phyloP scores from a whole-genome alignment of 2,329 filamentous ascomycete genomes.

The Waltergamsia citrina region DNA sequence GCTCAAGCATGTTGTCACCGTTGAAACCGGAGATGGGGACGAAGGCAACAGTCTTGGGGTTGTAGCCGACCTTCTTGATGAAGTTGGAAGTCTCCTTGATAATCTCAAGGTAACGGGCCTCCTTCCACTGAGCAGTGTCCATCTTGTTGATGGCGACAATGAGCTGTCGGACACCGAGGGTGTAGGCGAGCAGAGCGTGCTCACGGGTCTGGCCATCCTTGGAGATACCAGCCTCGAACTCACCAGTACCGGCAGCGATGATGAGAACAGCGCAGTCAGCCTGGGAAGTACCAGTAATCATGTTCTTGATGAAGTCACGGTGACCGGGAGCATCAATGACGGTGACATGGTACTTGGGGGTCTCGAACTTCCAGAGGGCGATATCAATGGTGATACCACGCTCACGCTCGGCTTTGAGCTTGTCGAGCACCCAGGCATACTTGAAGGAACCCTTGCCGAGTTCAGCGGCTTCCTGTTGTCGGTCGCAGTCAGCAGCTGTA shows the following conservation, averaged over 20 bases:
- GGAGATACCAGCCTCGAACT: slow-evolving; percentile 99
- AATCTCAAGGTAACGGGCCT: slow-evolving; percentile 95
- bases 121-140: slow-evolving; percentile 98
- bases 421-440: slow-evolving; percentile 99
- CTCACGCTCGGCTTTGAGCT: slow-evolving; percentile 99
- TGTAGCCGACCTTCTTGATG: slow-evolving; percentile 99
- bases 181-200: slow-evolving; percentile 99
- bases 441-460: slow-evolving; percentile 99
- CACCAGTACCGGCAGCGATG: slow-evolving; percentile 99
- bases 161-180: slow-evolving; percentile 99
- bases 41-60: slow-evolving; percentile 97
- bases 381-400: slow-evolving; percentile 99
- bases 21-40: slow-evolving; percentile 99
- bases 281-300: slow-evolving; percentile 99
- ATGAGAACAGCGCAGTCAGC: slow-evolving; percentile 99
- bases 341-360: slow-evolving; percentile 93
- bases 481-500: slow-evolving; percentile 9
- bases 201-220: slow-evolving; percentile 99
- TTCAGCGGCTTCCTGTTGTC: slow-evolving; percentile 83
- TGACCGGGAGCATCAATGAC: slow-evolving; percentile 99
- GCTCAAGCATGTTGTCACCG: slow-evolving; percentile 98
- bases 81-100: slow-evolving; percentile 99
- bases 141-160: slow-evolving; percentile 99
- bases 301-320: slow-evolving; percentile 99
- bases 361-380: slow-evolving; percentile 99